A percentile compares a stretch with the other conserved stretches of the same genome.
Conservation (phyloP, 108 stramenopile species). For the Skeletonema menzelii region DNA sequence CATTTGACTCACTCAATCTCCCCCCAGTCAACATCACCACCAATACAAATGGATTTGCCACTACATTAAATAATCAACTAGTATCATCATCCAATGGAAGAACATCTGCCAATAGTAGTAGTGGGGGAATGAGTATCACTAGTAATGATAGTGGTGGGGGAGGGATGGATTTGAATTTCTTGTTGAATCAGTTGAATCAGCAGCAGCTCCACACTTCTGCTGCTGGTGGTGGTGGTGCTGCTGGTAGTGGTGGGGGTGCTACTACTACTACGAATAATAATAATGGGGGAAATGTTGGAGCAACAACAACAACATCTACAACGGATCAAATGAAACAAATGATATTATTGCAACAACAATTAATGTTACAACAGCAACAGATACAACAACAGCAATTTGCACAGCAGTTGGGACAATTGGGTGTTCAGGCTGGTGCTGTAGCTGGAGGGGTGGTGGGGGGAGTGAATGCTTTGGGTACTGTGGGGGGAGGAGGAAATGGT, state of each 20-base stretch:
- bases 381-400: slow-evolving; percentile 16
- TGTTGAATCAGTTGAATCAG: not conserved
- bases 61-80: too few species aligned
- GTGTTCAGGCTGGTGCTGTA: too few species aligned
- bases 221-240: not conserved
- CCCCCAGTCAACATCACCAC: not conserved
- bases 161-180: not conserved
- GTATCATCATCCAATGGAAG: too few species aligned
- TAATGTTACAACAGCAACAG: slow-evolving; percentile 27
- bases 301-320: too few species aligned
- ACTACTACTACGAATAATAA: too few species aligned
- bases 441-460: not conserved
- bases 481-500: slow-evolving; percentile 10
- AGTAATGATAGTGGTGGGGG: not conserved
- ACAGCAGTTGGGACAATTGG: slow-evolving; percentile 12
- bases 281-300: not conserved
- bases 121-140: not conserved
- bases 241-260: not conserved
- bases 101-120: too few species aligned
- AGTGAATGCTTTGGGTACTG: slow-evolving; percentile 3
- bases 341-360: slow-evolving; percentile 28
- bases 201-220: too few species aligned
- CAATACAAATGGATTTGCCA: not conserved
- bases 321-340: slow-evolving; percentile 36
- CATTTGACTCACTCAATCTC: too few species aligned